Evolutionary conservation across 192 early-diverging fungal genomes (phyloP), one percentile per base, ranked within the genome.

Genomic region (Coemansia sp.): DNA sequence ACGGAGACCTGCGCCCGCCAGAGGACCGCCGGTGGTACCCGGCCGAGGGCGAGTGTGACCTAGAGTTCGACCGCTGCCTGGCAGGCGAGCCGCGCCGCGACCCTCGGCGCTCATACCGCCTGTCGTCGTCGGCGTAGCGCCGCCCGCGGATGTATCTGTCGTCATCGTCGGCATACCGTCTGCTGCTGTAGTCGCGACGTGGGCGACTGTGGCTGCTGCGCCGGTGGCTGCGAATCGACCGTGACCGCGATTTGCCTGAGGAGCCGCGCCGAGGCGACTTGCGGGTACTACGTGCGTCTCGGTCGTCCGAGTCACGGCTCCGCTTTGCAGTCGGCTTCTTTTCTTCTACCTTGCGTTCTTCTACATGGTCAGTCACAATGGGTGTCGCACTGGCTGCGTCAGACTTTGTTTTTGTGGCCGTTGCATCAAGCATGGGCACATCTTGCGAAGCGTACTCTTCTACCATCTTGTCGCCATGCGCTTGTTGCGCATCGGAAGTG

Each of bases 1-100:
- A 90, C 19, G 87, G 85, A 37, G 90, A 92, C 68, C 74, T 42
- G 19, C 34, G 60, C 29, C 64, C 38, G 48, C 80, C 27, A 1
- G 64, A 50, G n/a, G 46, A 58, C 0, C 62, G 55, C 45, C 66
- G 53, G 15, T 34, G 58, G 63, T 50, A 42, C 46, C 57, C 73
- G 5, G 10, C 9, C 50, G 62, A 62, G 23, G 34, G 17, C 44
- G 69, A 80, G 48, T 68, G 68, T 51, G 55, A 50, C 5, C 55
- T 21, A 7, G 66, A 64, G 64, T 34, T 64, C 53, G 75, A 63
- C 10, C 53, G 59, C 15, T 23, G 74, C 37, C 74, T 60, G 8
- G 50, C 50, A 9, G 70, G 62, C 58, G 70, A 64, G 15, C 60
- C 55, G 21, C 71, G 62, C 31, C 66, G 58, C 5, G 64, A 51